Evolutionary conservation across 805 yeast genomes (phyloP).

Genomic region (Barnettozyma sp.): DNA sequence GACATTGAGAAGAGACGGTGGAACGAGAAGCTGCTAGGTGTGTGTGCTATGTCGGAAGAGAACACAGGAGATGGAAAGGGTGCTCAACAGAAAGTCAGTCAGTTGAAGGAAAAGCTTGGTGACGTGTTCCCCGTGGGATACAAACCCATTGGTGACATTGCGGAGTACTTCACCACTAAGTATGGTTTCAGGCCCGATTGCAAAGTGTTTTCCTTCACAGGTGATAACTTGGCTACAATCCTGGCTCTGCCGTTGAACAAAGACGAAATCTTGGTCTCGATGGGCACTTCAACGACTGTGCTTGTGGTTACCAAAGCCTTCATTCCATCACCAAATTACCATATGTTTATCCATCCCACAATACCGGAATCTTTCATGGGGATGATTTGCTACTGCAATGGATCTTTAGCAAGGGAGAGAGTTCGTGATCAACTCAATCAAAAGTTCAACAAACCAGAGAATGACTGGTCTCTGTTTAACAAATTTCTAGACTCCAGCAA

Average conservation of each 20-base stretch:
- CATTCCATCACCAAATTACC: constrained; percentile 75
- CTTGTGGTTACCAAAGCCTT: constrained; percentile 72
- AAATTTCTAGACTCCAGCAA: constrained; percentile 38
- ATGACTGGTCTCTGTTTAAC: constrained; percentile 59
- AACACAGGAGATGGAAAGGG: no score
- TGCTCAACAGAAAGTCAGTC: constrained; percentile 19
- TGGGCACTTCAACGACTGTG: constrained; percentile 92
- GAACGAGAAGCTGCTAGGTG: constrained; percentile 47
- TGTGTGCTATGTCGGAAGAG: constrained; percentile 29
- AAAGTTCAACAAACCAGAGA: constrained; percentile 28
- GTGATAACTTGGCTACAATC: constrained; percentile 87
- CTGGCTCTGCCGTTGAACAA: constrained; percentile 70
- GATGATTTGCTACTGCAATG: constrained; percentile 91
- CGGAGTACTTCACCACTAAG: constrained; percentile 52
- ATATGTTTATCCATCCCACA: constrained; percentile 82
- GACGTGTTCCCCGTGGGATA: constrained; percentile 42
- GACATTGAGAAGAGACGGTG: constrained; percentile 54
- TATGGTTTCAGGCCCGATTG: constrained; percentile 60
- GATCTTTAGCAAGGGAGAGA: constrained; percentile 78
- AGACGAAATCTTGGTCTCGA: constrained; percentile 70
- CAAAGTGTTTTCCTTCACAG: constrained; percentile 69
- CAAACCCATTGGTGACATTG: constrained; percentile 43
- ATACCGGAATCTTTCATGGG: constrained; percentile 77
- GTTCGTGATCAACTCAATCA: constrained; percentile 58
- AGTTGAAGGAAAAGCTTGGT: constrained; percentile 48